Evolutionary conservation across 306 rosid species (phyloP).

Genomic region (Coriaria nepalensis): DNA sequence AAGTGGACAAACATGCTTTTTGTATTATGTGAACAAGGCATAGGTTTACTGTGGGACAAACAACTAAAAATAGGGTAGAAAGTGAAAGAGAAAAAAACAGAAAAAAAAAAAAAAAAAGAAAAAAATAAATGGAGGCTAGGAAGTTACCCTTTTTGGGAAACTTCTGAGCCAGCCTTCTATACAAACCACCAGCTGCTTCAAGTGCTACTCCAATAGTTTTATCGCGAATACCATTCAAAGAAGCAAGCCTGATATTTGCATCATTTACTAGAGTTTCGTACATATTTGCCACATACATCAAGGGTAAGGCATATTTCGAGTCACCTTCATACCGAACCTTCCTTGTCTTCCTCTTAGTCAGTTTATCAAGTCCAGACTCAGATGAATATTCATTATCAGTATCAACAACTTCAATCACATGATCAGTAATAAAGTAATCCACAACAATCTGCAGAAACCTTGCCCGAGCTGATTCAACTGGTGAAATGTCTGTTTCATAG

Average conservation of each 20-base stretch:
- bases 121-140: not conserved
- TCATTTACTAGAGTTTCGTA: conserved; percentile 69
- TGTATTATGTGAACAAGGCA: too few relatives aligned
- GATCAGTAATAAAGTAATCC: conserved; percentile 60
- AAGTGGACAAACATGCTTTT: too few relatives aligned
- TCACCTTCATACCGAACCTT: conserved; percentile 78
- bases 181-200: conserved; percentile 97
- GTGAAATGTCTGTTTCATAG: conserved; percentile 53
- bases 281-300: conserved; percentile 97
- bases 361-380: conserved; percentile 54
- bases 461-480: conserved; percentile 73
- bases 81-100: too few relatives aligned
- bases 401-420: conserved; percentile 46
- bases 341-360: conserved; percentile 64
- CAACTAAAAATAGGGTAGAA: too few relatives aligned
- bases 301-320: conserved; percentile 56
- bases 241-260: conserved; percentile 68
- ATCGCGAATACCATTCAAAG: conserved; percentile 74
- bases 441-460: conserved; percentile 72
- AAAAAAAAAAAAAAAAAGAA: too few relatives aligned
- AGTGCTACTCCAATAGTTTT: conserved; percentile 94
- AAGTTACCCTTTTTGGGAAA: conserved; percentile 75
- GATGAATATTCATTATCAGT: conserved; percentile 40
- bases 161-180: conserved; percentile 81
- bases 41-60: too few relatives aligned